phyloP scores from a whole-genome alignment of 2,329 filamentous ascomycete genomes.

The Septoria linicola region DNA sequence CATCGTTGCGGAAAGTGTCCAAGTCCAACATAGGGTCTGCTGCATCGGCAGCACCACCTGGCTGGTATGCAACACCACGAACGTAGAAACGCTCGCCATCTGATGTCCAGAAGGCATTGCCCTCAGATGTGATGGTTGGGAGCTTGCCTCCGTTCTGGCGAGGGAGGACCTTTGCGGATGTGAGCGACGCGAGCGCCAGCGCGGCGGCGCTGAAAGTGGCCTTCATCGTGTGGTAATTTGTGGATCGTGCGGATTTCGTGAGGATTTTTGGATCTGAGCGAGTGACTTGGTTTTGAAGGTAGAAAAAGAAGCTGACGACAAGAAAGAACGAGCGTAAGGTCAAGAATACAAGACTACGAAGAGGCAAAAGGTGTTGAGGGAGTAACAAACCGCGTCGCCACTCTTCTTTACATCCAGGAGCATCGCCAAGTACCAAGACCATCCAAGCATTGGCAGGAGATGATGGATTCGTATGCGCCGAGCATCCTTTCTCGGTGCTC shows the following conservation, averaged over 20 bases:
- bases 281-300: neutral
- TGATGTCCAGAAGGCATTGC: conserved; percentile 57
- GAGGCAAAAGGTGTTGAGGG: conserved; percentile 11
- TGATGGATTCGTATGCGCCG: conserved; percentile 13
- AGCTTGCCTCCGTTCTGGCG: conserved; percentile 22
- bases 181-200: conserved; percentile 25
- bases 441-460: conserved; percentile 17
- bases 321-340: conserved; percentile 8
- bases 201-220: conserved; percentile 17
- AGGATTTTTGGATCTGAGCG: neutral
- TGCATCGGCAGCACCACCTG: conserved; percentile 60
- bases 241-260: neutral
- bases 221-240: conserved; percentile 22
- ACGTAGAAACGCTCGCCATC: conserved; percentile 60
- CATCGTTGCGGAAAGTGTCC: conserved; percentile 70
- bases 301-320: conserved; percentile 5
- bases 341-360: conserved; percentile 8
- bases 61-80: conserved; percentile 56
- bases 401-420: conserved; percentile 6
- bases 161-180: conserved; percentile 21
- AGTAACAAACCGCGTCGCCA: neutral
- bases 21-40: conserved; percentile 74
- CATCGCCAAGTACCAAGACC: conserved; percentile 11
- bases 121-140: conserved; percentile 28
- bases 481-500: conserved; percentile 3